phyloP scores from a whole-genome alignment of 73 alveolate genomes.

The Tetrahymena malaccensis region DNA sequence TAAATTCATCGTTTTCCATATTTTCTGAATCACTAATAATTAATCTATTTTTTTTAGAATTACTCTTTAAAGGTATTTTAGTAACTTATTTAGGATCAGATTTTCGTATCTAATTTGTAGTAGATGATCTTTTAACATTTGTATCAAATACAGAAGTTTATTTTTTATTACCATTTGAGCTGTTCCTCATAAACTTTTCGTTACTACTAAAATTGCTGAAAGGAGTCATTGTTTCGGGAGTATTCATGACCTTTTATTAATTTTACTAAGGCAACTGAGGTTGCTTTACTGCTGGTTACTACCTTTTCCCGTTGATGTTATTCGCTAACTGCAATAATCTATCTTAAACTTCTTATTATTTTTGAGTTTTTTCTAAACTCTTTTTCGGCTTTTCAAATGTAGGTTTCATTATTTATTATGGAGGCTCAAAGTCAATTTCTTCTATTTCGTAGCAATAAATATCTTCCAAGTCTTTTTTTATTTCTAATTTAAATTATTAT shows the following conservation, averaged over 20 bases:
- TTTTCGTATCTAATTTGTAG: not conserved
- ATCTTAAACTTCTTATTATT: not conserved
- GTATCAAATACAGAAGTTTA: not conserved
- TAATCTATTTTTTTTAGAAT: not conserved
- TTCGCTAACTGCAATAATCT: not conserved
- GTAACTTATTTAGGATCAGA: not conserved
- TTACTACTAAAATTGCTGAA: not conserved
- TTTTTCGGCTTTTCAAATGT: not conserved
- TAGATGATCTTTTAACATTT: not conserved
- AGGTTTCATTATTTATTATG: not conserved
- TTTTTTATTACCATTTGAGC: not conserved
- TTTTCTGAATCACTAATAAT: not conserved
- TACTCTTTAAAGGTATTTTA: not conserved
- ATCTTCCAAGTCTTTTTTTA: not conserved
- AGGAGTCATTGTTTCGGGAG: not conserved
- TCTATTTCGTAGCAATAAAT: not conserved
- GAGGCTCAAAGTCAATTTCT: not conserved
- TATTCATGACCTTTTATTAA: not conserved
- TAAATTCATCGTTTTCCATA: not conserved
- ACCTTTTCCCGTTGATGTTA: not conserved
- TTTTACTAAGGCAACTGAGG: not conserved
- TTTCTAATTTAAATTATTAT: not conserved
- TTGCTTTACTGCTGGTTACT: not conserved
- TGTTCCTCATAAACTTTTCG: not conserved
- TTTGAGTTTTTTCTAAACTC: not conserved